These are phyloP conservation scores for Suillus subaureus DNA, from an alignment of 768 basidiomycete genomes.

Conservation along the genomic window DNA sequence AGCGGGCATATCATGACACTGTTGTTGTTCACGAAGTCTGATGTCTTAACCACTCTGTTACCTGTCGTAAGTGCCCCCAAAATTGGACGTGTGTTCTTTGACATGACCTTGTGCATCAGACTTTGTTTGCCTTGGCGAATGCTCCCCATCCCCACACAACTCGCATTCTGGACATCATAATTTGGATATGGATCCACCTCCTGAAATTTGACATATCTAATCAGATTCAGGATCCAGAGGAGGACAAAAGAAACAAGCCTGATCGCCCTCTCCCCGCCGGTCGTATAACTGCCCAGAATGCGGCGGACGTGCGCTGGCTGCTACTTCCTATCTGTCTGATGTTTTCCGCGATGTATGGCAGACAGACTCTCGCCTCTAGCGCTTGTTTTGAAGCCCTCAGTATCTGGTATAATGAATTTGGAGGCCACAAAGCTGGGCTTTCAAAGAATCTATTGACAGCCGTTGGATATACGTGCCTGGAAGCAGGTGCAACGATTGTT, in stretches of 20 bases:
- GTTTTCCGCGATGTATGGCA: constrained; percentile 29
- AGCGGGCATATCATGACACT: constrained; percentile 15
- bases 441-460: constrained; percentile 27
- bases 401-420: constrained; percentile 34
- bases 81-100: not conserved
- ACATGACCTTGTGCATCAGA: constrained; percentile 17
- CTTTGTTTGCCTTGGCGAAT: constrained; percentile 25
- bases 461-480: constrained; percentile 28
- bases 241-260: constrained; percentile 40
- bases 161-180: constrained; percentile 21
- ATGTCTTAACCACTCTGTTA: constrained; percentile 9
- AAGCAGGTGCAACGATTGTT: constrained; percentile 30
- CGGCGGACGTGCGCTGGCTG: constrained; percentile 32
- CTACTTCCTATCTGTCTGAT: constrained; percentile 29
- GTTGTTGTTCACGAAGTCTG: constrained; percentile 13
- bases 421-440: constrained; percentile 25
- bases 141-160: constrained; percentile 19
- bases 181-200: constrained; percentile 44
- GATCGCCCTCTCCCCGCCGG: constrained; percentile 42
- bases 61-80: constrained; percentile 4
- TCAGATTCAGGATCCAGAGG: constrained; percentile 35
- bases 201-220: constrained; percentile 40
- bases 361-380: constrained; percentile 28
- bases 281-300: constrained; percentile 34
- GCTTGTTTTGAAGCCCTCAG: constrained; percentile 25